Evolutionary conservation across 805 yeast genomes (phyloP).

Genomic region (Deakozyma indianensis): DNA sequence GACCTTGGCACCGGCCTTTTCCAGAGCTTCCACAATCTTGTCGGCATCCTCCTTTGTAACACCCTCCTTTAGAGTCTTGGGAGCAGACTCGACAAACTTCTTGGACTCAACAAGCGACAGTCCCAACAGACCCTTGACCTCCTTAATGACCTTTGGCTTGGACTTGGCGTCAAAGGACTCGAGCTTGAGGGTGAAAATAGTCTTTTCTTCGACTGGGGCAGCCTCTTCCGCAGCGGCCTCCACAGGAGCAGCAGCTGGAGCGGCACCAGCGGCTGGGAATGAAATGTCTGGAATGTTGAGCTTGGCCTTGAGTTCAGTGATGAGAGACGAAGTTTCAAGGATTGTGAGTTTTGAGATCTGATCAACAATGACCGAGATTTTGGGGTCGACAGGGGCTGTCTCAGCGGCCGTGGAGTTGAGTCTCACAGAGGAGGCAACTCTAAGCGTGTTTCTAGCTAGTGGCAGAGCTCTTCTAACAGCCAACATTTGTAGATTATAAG

Average conservation of each 20-base stretch:
- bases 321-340: conserved; percentile 80
- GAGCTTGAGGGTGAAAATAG: conserved; percentile 81
- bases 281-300: conserved; percentile 91
- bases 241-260: conserved; percentile 48
- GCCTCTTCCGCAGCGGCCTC: conserved; percentile 60
- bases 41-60: conserved; percentile 97
- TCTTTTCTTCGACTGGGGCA: conserved; percentile 81
- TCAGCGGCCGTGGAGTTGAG: conserved; percentile 26
- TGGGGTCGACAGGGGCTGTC: conserved; percentile 60
- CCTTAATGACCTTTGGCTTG: conserved; percentile 96
- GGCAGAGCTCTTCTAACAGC: conserved; percentile 1
- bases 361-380: conserved; percentile 76
- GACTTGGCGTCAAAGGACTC: conserved; percentile 90
- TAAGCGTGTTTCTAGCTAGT: neutral
- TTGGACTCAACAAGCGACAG: conserved; percentile 91
- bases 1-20: conserved; percentile 91
- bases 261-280: conserved; percentile 57
- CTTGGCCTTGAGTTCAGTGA: conserved; percentile 51
- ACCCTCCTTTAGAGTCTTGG: conserved; percentile 88
- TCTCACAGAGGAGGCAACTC: conserved; percentile 15
- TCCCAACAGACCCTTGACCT: conserved; percentile 83
- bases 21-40: conserved; percentile 83
- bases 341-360: conserved; percentile 83
- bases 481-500: neutral
- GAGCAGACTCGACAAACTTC: conserved; percentile 96